Conservation (phyloP, 495 filamentous ascomycete genomes). For the Xylaria intraflava region DNA sequence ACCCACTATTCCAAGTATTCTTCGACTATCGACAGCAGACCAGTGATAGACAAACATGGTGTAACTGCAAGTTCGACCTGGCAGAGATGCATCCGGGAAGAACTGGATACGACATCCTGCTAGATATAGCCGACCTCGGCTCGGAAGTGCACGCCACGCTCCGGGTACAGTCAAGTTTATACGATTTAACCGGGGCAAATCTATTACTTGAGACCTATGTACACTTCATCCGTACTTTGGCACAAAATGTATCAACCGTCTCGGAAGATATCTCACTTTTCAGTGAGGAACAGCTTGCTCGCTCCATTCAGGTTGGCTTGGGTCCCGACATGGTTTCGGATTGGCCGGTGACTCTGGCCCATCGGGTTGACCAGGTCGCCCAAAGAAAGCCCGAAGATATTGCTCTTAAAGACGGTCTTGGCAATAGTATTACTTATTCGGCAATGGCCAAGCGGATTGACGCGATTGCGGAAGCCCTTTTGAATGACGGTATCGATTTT, state of each 20-base stretch:
- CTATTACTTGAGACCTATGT: constrained; percentile 5
- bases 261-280: neutral
- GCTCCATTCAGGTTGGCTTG: neutral
- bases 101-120: constrained; percentile 2
- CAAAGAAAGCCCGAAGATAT: constrained; percentile 2
- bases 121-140: neutral
- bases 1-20: constrained; percentile 20
- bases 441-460: constrained; percentile 12
- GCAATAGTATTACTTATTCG: constrained; percentile 11
- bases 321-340: neutral
- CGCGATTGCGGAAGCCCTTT: constrained; percentile 9
- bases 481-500: neutral
- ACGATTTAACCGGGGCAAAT: constrained; percentile 7
- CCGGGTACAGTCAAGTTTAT: constrained; percentile 13
- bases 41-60: neutral
- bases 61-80: constrained; percentile 1
- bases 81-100: neutral
- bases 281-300: neutral
- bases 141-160: constrained; percentile 1
- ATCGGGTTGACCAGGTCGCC: constrained; percentile 21
- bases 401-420: constrained; percentile 15
- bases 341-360: constrained; percentile 22
- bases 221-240: neutral
- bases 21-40: constrained; percentile 13
- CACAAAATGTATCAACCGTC: neutral